These are phyloP conservation scores for Sparassis latifolia DNA, from an alignment of 1,284 basidiomycete genomes.

Conservation along the genomic window DNA sequence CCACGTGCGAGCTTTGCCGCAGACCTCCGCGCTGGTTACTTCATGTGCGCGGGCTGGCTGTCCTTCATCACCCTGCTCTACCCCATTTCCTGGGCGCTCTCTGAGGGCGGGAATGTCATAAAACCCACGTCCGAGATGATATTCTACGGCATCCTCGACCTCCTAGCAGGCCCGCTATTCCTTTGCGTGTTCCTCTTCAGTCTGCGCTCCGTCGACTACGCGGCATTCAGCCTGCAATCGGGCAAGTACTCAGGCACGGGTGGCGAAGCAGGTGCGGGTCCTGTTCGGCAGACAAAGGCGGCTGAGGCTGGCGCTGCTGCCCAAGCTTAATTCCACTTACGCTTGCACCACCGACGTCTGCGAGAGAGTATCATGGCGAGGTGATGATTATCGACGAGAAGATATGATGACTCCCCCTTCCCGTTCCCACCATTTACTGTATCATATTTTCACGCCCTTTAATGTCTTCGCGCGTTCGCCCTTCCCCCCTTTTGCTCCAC, in stretches of 20 bases:
- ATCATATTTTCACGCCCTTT: too few species aligned
- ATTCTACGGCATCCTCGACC: constrained; percentile 57
- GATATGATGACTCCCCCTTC: too few species aligned
- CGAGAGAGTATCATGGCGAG: too few species aligned
- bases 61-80: constrained; percentile 48
- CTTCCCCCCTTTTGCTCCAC: too few species aligned
- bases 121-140: constrained; percentile 38
- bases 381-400: too few species aligned
- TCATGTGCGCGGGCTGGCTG: constrained; percentile 35
- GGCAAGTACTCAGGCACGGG: constrained; percentile 23
- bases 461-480: too few species aligned
- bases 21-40: constrained; percentile 36
- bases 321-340: not conserved
- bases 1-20: constrained; percentile 30
- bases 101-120: constrained; percentile 43
- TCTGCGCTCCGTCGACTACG: constrained; percentile 24
- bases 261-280: not conserved
- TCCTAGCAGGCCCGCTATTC: constrained; percentile 49
- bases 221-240: constrained; percentile 21
- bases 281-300: not conserved
- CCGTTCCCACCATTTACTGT: too few species aligned
- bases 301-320: not conserved
- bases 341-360: not conserved
- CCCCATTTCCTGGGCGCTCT: constrained; percentile 40
- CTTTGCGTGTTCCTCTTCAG: constrained; percentile 27